phyloP scores from a whole-genome alignment of 2,329 filamentous ascomycete species.

The Colletotrichum truncatum region DNA sequence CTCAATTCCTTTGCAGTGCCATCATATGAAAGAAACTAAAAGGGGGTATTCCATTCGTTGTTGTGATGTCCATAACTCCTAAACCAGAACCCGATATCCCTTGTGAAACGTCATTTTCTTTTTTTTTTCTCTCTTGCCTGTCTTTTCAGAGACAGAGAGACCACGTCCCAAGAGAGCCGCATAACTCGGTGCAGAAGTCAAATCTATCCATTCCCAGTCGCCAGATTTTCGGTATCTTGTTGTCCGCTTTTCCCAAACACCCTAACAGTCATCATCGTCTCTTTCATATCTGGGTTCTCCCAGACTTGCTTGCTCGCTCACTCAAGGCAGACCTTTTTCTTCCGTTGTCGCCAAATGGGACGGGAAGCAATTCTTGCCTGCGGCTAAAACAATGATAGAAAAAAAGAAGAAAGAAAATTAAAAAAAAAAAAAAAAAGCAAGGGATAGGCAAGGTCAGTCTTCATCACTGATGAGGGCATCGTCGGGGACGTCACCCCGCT shows the following conservation, averaged over 20 bases:
- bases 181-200: too few species aligned
- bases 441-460: slow-evolving; percentile 8
- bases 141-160: too few species aligned
- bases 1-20: neutral
- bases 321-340: neutral
- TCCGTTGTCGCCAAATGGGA: too few species aligned
- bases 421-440: neutral
- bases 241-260: too few species aligned
- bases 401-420: neutral
- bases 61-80: neutral
- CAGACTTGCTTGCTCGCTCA: too few species aligned
- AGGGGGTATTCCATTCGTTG: slow-evolving; percentile 1
- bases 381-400: too few species aligned
- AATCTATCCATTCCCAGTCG: too few species aligned
- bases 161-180: too few species aligned
- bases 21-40: neutral
- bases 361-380: too few species aligned
- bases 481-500: slow-evolving; percentile 11
- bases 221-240: too few species aligned
- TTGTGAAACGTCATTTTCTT: neutral
- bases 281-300: too few species aligned
- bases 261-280: neutral
- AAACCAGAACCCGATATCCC: neutral
- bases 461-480: slow-evolving; percentile 24
- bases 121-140: neutral